A percentile compares a stretch with the other conserved stretches of the same genome.
Evolutionary conservation across 257 asterid species (phyloP).

Genomic region (Cruciata laevipes): DNA sequence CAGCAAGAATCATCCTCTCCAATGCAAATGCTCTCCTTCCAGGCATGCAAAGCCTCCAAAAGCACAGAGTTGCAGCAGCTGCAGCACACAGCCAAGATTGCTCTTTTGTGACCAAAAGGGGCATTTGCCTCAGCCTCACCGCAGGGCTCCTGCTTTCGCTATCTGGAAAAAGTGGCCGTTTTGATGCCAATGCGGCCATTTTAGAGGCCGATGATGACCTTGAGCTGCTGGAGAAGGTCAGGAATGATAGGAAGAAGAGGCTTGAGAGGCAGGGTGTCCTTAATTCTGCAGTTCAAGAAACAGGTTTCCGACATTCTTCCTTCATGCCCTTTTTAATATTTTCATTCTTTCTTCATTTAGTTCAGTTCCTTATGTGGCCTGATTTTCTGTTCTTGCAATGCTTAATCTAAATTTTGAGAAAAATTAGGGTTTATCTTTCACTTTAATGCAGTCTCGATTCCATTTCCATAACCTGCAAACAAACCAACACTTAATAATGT

Average conservation of each 20-base stretch:
- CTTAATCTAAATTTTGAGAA: background rate
- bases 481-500: background rate
- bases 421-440: background rate
- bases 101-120: conserved; percentile 37
- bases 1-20: conserved; percentile 56
- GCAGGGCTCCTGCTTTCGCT: conserved; percentile 33
- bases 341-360: background rate
- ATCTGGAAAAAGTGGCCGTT: conserved; percentile 16
- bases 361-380: background rate
- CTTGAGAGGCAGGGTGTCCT: conserved; percentile 60
- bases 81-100: conserved; percentile 26
- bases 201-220: conserved; percentile 87
- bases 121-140: conserved; percentile 36
- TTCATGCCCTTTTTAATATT: background rate
- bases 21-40: conserved; percentile 3
- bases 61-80: conserved; percentile 20
- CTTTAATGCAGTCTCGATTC: background rate
- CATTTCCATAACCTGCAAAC: background rate
- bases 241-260: conserved; percentile 81
- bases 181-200: conserved; percentile 67
- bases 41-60: background rate
- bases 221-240: conserved; percentile 83
- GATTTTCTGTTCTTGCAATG: background rate
- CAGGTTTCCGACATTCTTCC: conserved; percentile 33
- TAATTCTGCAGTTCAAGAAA: conserved; percentile 54